Conservation (phyloP, 176 grass and related monocot species). For the Metroxylon sagu region DNA sequence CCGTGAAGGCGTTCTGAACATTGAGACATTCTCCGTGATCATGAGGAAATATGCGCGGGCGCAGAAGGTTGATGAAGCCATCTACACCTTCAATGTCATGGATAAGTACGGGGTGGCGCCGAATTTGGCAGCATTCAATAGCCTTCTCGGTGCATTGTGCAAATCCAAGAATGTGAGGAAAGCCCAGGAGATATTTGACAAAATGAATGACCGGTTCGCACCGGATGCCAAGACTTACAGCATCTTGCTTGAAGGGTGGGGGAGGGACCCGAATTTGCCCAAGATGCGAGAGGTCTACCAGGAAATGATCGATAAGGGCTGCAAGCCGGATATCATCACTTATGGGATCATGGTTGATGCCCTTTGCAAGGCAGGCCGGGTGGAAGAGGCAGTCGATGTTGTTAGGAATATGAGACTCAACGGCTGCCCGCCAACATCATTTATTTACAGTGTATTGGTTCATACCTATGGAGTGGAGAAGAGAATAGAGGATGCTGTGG, state of each 20-base stretch:
- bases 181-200: conserved; percentile 80
- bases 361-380: conserved; percentile 61
- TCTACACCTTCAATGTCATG: conserved; percentile 91
- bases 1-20: conserved; percentile 43
- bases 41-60: conserved; percentile 84
- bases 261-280: conserved; percentile 72
- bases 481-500: conserved; percentile 80
- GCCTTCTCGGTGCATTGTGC: conserved; percentile 57
- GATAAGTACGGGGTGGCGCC: conserved; percentile 58
- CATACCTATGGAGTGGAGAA: conserved; percentile 71
- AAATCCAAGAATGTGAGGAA: conserved; percentile 92
- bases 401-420: conserved; percentile 61
- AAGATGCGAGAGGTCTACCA: conserved; percentile 78
- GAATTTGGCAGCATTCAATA: conserved; percentile 57
- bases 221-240: conserved; percentile 87
- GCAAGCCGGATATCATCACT: conserved; percentile 82
- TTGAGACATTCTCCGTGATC: conserved; percentile 86
- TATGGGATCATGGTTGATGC: conserved; percentile 94
- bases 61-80: conserved; percentile 65
- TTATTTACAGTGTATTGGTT: conserved; percentile 77
- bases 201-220: conserved; percentile 46
- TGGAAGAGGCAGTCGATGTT: conserved; percentile 62
- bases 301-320: conserved; percentile 55
- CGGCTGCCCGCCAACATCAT: conserved; percentile 56
- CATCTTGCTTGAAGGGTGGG: conserved; percentile 96